phyloP scores from a whole-genome alignment of 176 grass and related monocot species.

The Canna indica region DNA sequence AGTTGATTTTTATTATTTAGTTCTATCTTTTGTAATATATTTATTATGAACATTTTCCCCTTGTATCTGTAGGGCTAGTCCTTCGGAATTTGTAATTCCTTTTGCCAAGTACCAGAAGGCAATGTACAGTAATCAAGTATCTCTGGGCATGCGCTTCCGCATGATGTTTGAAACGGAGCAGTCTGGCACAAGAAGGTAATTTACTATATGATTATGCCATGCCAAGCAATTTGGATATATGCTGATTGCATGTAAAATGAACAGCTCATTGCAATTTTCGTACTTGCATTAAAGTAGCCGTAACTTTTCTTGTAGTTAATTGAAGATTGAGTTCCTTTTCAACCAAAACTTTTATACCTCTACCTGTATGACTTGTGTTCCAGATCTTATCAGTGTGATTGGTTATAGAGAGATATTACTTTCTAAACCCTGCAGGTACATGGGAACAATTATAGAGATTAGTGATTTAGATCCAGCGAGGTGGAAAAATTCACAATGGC shows the following conservation, averaged over 20 bases:
- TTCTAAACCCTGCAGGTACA: slow-evolving; percentile 43
- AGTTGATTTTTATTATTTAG: not conserved
- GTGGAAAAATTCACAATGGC: slow-evolving; percentile 72
- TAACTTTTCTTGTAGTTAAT: not conserved
- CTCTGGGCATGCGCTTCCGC: slow-evolving; percentile 71
- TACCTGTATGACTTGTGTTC: not conserved
- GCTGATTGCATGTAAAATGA: not conserved
- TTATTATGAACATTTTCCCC: not conserved
- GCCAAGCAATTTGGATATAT: not conserved
- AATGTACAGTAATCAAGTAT: slow-evolving; percentile 51
- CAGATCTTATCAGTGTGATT: not conserved
- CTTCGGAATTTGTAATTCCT: slow-evolving; percentile 86
- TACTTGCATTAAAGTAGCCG: not conserved
- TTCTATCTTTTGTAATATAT: not conserved
- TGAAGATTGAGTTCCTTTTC: not conserved
- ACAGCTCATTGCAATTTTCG: slow-evolving; percentile 3
- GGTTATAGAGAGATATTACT: too few relatives aligned
- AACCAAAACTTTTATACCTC: not conserved
- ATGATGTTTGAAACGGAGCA: slow-evolving; percentile 92
- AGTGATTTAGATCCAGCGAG: slow-evolving; percentile 67
- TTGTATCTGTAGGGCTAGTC: slow-evolving; percentile 46
- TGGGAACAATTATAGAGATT: slow-evolving; percentile 66
- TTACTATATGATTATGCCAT: not conserved
- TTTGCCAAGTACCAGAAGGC: slow-evolving; percentile 76
- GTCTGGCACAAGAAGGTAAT: slow-evolving; percentile 65